Percentiles rank a stretch among this genome's conserved stretches.
These are phyloP conservation scores for Malus asiatica DNA, from an alignment of 306 rosid species.

Conservation along the genomic window DNA sequence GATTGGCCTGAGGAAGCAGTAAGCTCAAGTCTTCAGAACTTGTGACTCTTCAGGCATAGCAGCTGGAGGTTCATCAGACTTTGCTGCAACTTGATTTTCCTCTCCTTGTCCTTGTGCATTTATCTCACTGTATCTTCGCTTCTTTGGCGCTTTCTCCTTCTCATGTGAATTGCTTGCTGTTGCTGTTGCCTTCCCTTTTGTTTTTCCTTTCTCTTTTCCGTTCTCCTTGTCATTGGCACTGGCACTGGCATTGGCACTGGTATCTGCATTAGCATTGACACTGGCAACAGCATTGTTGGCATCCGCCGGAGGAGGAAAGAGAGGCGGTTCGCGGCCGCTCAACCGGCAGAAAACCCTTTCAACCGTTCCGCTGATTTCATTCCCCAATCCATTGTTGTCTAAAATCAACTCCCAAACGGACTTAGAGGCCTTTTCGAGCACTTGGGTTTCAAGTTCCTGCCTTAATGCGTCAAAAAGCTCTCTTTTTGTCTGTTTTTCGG, in stretches of 20 bases:
- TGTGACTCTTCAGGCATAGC: slow-evolving; percentile 16
- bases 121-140: slow-evolving; percentile 56
- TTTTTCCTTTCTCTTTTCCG: background rate
- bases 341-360: slow-evolving; percentile 83
- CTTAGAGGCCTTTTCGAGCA: slow-evolving; percentile 90
- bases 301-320: slow-evolving; percentile 39
- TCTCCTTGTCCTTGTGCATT: slow-evolving; percentile 21
- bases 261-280: background rate
- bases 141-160: slow-evolving; percentile 44
- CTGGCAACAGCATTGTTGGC: background rate
- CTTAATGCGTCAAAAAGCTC: slow-evolving; percentile 84
- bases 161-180: slow-evolving; percentile 22
- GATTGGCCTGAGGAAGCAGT: background rate
- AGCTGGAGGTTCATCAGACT: slow-evolving; percentile 9
- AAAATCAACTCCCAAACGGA: slow-evolving; percentile 94
- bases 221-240: background rate
- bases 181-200: slow-evolving; percentile 44
- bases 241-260: background rate
- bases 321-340: slow-evolving; percentile 83
- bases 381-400: slow-evolving; percentile 71
- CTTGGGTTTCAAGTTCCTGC: slow-evolving; percentile 83
- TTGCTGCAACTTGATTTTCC: slow-evolving; percentile 32
- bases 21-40: slow-evolving; percentile 7
- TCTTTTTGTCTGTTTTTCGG: slow-evolving; percentile 90
- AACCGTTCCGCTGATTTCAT: slow-evolving; percentile 77